Evolutionary conservation across 2,329 filamentous ascomycete genomes (phyloP), one percentile per base, ranked within the genome.

Genomic region (Elsinoe australis): DNA sequence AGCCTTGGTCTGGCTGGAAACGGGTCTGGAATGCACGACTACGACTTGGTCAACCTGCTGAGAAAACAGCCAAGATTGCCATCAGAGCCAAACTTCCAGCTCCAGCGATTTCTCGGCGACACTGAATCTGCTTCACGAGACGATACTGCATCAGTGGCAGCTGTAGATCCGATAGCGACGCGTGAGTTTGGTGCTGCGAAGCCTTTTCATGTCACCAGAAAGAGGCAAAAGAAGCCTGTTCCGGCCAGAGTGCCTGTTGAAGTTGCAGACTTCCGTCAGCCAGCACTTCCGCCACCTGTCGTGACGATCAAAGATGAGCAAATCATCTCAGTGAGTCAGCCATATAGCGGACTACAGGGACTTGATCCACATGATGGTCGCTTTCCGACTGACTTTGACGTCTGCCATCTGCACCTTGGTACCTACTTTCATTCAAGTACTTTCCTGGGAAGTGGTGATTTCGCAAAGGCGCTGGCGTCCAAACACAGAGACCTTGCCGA

Each of bases 381-480:
- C 15, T 79, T 78, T 54, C 61, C 75, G 1, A 65, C 66, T 8
- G 71, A 73, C 52, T 80, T 80, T 50, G 73, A 74, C 45, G 61
- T 78, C 6, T 58, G 58, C 4, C 71, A 74, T 18, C 59, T 81
- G 5, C 64, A 62, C 6, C 52, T 65, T 5, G 76, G 72, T 1
- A 77, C 73, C 0, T 78, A 71, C 55, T 80, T 80, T 52, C 73
- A 76, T 52, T 61, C 70, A 34, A 68, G 65, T 36, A 79, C 76
- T 3, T 76, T 81, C 51, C 65, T 81, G 50, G 78, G 78, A 21
- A 76, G 75, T 54, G 75, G 74, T 2, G 71, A 74, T 19, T 70
- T 81, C 38, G 58, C 61, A 12, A 66, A 65, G 28, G 70, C 70
- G 28, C 54, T 80, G 4, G 53, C 61, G 8, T 14, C 73, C 8